These are phyloP conservation scores for Boletus mariae DNA, from an alignment of 1,284 basidiomycete species.

Conservation along the genomic window DNA sequence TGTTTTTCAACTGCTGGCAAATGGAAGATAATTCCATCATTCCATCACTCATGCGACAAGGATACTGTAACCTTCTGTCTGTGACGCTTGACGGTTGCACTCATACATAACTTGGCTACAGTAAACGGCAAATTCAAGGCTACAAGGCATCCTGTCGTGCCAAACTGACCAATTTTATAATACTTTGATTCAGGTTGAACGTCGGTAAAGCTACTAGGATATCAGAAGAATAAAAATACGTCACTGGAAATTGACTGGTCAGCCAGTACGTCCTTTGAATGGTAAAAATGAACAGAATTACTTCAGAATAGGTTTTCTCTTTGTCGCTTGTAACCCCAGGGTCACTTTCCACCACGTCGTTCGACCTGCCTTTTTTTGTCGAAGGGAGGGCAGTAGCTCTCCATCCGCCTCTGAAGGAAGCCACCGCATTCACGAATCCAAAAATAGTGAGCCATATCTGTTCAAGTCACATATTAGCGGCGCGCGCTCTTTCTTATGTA, in stretches of 20 bases:
- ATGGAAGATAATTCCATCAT: background rate
- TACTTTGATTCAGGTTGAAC: too few species aligned
- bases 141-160: too few species aligned
- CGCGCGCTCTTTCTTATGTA: background rate
- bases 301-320: conserved; percentile 8
- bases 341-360: conserved; percentile 5
- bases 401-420: conserved; percentile 72
- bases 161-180: too few species aligned
- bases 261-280: background rate
- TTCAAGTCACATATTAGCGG: conserved; percentile 3
- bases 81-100: too few species aligned
- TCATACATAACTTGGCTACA: too few species aligned
- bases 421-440: conserved; percentile 58
- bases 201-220: too few species aligned
- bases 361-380: background rate
- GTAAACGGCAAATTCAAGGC: too few species aligned
- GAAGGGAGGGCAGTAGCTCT: conserved; percentile 59
- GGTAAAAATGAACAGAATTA: background rate
- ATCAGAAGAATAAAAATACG: too few species aligned
- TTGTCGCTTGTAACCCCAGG: conserved; percentile 8
- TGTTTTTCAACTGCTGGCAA: background rate
- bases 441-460: conserved; percentile 64
- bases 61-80: too few species aligned
- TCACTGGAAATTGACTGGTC: background rate
- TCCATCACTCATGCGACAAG: background rate